Base-by-base conservation (phyloP, 2,329 filamentous ascomycete species). In the Aspergillus puulaauensis region DNA sequence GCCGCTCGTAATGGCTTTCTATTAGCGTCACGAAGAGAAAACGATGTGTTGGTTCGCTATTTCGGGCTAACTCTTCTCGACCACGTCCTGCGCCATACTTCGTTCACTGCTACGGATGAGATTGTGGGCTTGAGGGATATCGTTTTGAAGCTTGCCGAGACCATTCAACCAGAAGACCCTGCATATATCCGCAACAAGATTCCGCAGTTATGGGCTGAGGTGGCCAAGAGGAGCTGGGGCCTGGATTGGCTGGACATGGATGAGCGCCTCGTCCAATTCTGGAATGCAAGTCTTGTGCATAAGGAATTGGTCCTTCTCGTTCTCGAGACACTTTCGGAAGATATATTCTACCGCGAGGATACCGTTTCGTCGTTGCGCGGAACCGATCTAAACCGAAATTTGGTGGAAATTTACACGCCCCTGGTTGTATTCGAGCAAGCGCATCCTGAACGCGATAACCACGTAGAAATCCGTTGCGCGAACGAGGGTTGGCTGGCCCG, bases 211-310 rank as follows among this genome's bases (percentile, higher is more conserved):
- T 99, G 95, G 95, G 90, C 93, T 7, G 95, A 98, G 74, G 82
- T 96, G 53, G 92, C 93, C 41, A 98, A 98, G 79, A 85, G 93
- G 67, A 90, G 86, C 70, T 99, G 95, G 95, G 91, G 84, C n/a
- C 82, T 86, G 33, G 90, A 95, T 61, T 99, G 96, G 95, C 87
- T 90, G 80, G 87, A 96, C 70, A 96, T 99, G 93, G 96, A 99
- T 73, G 79, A 86, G 62, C 82, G 90, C 69, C 82, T 99, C 55
- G 85, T 93, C 45, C 84, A 86, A 67, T 81, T 98, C 19, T 99
- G 95, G 95, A 78, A 80, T 24, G 79, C 75, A 14, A 79, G 79
- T 54, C 72, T 83, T 35, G 80, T 83, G 47, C 88, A 92, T 72
- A 95, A 96, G 75, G 90, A 95, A 71, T 84, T 98, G 55, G 93